Conservation (phyloP, 257 asterid species). For the Solanum tacnaense region DNA sequence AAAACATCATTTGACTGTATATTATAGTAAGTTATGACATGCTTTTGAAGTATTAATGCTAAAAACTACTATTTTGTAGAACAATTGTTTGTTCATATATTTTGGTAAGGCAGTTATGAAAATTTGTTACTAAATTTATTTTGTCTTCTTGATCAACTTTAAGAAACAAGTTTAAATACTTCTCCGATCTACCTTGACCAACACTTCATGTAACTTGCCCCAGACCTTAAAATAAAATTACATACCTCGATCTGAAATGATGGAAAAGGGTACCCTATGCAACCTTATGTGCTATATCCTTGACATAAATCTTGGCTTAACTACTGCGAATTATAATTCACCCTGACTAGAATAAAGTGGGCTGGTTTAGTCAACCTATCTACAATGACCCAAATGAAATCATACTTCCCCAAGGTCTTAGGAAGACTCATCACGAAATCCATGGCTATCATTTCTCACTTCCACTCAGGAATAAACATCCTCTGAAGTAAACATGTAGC, state of each 20-base stretch:
- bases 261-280: not conserved
- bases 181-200: not conserved
- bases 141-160: not conserved
- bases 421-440: not conserved
- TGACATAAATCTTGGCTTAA: not conserved
- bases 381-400: not conserved
- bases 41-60: not conserved
- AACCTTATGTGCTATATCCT: not conserved
- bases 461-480: not conserved
- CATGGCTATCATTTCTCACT: not conserved
- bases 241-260: not conserved
- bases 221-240: too few relatives aligned
- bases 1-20: too few relatives aligned
- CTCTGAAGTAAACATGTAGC: not conserved
- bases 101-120: not conserved
- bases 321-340: not conserved
- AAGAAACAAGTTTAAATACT: not conserved
- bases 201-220: not conserved
- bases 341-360: not conserved
- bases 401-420: not conserved
- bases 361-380: not conserved
- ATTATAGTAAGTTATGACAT: not conserved
- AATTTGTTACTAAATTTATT: not conserved
- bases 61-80: not conserved
- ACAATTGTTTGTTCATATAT: not conserved